Evolutionary conservation across 805 yeast species (phyloP).

Genomic region (Candida maris): DNA sequence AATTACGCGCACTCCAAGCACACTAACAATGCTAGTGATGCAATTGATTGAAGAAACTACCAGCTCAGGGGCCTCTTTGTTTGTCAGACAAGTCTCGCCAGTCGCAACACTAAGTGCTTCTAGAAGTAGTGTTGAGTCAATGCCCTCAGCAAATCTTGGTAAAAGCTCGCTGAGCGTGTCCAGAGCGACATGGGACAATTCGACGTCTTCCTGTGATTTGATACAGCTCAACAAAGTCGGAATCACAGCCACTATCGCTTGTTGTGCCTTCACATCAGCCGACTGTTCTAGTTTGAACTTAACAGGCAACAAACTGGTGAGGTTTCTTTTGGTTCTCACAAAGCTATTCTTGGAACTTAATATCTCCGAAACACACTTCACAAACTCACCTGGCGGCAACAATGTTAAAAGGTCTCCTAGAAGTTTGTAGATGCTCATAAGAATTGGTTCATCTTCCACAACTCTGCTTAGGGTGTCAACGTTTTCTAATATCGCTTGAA

Average conservation of each 20-base stretch:
- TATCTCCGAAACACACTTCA: conserved; percentile 51
- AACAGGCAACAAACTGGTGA: conserved; percentile 57
- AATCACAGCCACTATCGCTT: conserved; percentile 50
- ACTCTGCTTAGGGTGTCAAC: conserved; percentile 34
- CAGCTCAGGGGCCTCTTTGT: conserved; percentile 48
- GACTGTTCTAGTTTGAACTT: conserved; percentile 69
- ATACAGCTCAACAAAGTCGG: conserved; percentile 45
- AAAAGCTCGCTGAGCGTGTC: conserved; percentile 64
- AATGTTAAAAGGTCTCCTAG: conserved; percentile 62
- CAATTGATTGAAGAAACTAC: conserved; percentile 71
- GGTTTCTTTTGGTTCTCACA: conserved; percentile 53
- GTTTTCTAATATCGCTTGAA: conserved; percentile 34
- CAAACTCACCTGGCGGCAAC: conserved; percentile 73
- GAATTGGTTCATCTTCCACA: conserved; percentile 33
- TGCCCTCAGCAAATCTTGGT: conserved; percentile 53
- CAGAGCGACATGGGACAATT: conserved; percentile 63
- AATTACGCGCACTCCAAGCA: conserved; percentile 81
- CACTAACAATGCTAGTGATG: conserved; percentile 63
- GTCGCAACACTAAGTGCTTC: conserved; percentile 48
- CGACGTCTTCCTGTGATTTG: conserved; percentile 36
- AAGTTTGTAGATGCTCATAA: conserved; percentile 47
- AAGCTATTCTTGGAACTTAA: conserved; percentile 35
- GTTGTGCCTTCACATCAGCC: conserved; percentile 44
- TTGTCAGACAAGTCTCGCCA: conserved; percentile 50
- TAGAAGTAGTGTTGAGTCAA: conserved; percentile 46